These are phyloP conservation scores for Nicotiana noctiflora DNA, from an alignment of 257 asterid genomes.

Conservation along the genomic window DNA sequence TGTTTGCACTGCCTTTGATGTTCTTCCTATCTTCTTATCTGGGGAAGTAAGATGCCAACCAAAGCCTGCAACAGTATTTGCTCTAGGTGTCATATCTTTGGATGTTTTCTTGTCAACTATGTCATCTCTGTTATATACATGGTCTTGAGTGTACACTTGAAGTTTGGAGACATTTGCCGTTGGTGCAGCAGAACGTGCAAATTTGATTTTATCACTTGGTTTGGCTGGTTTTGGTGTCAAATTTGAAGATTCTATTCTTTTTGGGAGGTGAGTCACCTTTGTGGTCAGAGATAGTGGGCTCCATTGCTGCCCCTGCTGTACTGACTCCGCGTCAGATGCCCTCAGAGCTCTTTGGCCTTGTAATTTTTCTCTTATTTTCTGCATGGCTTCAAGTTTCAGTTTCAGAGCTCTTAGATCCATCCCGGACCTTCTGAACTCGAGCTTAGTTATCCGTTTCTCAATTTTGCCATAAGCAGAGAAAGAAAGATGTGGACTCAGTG, in stretches of 20 bases:
- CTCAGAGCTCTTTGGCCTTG: constrained; percentile 36
- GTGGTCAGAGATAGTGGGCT: constrained; percentile 21
- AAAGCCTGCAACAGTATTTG: constrained; percentile 21
- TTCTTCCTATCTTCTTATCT: constrained; percentile 25
- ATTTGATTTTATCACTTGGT: too few relatives aligned
- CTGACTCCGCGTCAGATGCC: constrained; percentile 11
- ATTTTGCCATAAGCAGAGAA: constrained; percentile 71
- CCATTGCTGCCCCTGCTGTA: constrained; percentile 19
- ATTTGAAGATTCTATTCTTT: constrained; percentile 32
- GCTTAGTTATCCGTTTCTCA: constrained; percentile 69
- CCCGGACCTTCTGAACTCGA: constrained; percentile 71
- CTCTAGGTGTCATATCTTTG: constrained; percentile 34
- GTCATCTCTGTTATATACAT: constrained; percentile 9
- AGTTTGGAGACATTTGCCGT: too few relatives aligned
- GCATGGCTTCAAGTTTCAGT: constrained; percentile 80
- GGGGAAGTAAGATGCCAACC: constrained; percentile 18
- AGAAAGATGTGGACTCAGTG: constrained; percentile 21
- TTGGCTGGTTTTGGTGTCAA: constrained; percentile 33
- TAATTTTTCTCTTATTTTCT: constrained; percentile 53
- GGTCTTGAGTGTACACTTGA: too few relatives aligned
- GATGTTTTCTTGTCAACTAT: constrained; percentile 28
- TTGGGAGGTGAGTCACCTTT: constrained; percentile 30
- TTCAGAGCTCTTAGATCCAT: constrained; percentile 88
- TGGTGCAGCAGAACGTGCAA: too few relatives aligned
- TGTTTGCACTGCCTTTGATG: constrained; percentile 21